Percentiles rank a stretch among this genome's conserved stretches.
These are phyloP conservation scores for Entomortierella chlamydospora DNA, from an alignment of 192 early-diverging fungal genomes.

Conservation along the genomic window DNA sequence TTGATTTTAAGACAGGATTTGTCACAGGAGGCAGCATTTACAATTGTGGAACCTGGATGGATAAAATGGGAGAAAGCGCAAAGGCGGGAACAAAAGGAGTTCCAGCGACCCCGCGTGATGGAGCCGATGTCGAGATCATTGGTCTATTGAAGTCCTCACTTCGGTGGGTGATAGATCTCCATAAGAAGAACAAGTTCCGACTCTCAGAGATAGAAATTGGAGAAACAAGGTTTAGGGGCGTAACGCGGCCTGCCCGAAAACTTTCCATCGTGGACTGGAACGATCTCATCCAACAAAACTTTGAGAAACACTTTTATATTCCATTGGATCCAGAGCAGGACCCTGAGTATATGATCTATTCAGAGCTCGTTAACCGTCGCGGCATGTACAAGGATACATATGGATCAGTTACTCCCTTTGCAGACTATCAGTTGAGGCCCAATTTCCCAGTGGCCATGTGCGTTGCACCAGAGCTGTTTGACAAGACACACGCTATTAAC, in stretches of 20 bases:
- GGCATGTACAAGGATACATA: conserved; percentile 96
- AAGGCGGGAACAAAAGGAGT: conserved; percentile 93
- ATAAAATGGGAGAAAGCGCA: conserved; percentile 95
- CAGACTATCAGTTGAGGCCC: conserved; percentile 94
- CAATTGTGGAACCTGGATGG: conserved; percentile 99
- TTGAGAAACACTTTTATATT: conserved; percentile 93
- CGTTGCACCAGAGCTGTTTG: conserved; percentile 94
- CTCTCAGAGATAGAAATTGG: conserved; percentile 19
- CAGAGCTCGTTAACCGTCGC: conserved; percentile 81
- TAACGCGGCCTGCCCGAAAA: conserved; percentile 6
- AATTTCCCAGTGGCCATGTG: conserved; percentile 94
- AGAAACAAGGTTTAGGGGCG: conserved; percentile 62
- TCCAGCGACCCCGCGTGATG: conserved; percentile 95
- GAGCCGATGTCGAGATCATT: conserved; percentile 91
- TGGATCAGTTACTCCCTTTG: conserved; percentile 75
- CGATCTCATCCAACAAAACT: conserved; percentile 78
- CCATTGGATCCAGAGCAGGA: conserved; percentile 80
- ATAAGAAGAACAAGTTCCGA: conserved; percentile 38
- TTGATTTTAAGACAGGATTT: conserved; percentile 84
- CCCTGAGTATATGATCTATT: conserved; percentile 66
- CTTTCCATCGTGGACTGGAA: conserved; percentile 85
- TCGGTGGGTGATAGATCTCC: conserved; percentile 79
- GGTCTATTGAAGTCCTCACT: conserved; percentile 89
- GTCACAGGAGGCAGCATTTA: conserved; percentile 87
- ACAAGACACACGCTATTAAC: conserved; percentile 76